Evolutionary conservation across 805 yeast genomes (phyloP).

Genomic region (Yarrowia deformans): DNA sequence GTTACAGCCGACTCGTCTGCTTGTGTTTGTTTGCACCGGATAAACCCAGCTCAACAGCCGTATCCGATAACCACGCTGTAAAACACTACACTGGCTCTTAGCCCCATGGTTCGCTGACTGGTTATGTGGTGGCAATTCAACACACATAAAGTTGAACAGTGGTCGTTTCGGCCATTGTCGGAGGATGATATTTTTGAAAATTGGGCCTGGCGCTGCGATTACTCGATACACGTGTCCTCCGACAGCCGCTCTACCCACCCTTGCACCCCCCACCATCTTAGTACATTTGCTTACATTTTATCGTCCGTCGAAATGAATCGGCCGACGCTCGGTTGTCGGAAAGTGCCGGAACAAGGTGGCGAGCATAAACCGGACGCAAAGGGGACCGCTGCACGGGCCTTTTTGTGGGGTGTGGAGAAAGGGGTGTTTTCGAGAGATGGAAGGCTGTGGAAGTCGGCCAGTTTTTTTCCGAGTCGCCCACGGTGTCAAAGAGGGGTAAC

Average conservation of each 20-base stretch:
- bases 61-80: no score
- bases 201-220: no score
- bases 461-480: not conserved
- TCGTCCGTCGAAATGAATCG: not conserved
- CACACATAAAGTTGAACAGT: no score
- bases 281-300: slow-evolving; percentile 15
- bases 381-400: not conserved
- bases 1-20: no score
- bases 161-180: not conserved
- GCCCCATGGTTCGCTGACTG: no score
- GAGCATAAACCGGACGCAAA: slow-evolving; percentile 38
- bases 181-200: not conserved
- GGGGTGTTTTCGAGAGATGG: slow-evolving; percentile 24
- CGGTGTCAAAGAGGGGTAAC: slow-evolving; percentile 10
- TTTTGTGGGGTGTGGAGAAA: slow-evolving; percentile 37
- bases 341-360: slow-evolving; percentile 9
- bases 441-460: slow-evolving; percentile 5
- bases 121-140: no score
- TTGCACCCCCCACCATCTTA: not conserved
- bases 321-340: slow-evolving; percentile 32
- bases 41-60: no score
- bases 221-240: no score
- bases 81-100: no score
- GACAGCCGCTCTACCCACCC: no score
- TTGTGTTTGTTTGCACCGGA: no score